Percentiles rank a stretch among this genome's conserved stretches.
Conservation (phyloP, 495 filamentous ascomycete genomes). For the Talaromyces borbonicus region DNA sequence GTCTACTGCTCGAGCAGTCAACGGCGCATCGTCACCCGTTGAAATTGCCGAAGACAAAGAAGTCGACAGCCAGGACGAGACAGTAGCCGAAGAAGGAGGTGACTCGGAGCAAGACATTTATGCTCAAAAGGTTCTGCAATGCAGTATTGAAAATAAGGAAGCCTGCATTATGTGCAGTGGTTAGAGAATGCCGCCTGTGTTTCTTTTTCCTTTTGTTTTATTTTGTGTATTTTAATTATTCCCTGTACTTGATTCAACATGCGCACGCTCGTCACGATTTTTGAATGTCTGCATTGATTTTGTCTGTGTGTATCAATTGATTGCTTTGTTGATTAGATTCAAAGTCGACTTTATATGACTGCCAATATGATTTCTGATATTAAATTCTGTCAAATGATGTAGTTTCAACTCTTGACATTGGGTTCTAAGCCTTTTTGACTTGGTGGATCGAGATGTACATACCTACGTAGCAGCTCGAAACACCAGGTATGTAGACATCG, state of each 20-base stretch:
- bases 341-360: constrained; percentile 6
- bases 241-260: constrained; percentile 6
- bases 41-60: constrained; percentile 43
- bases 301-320: constrained; percentile 25
- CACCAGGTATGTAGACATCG: too few relatives aligned
- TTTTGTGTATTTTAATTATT: constrained; percentile 8
- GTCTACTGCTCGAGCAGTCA: constrained; percentile 63
- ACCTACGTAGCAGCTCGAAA: too few relatives aligned
- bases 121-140: constrained; percentile 78
- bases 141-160: constrained; percentile 91
- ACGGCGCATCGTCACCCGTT: constrained; percentile 57
- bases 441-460: too few relatives aligned
- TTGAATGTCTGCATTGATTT: constrained; percentile 6
- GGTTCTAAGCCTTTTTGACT: too few relatives aligned
- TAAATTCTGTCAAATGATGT: neutral
- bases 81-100: constrained; percentile 53
- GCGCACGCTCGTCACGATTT: constrained; percentile 2
- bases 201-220: constrained; percentile 11
- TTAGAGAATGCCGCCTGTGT: constrained; percentile 21
- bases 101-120: constrained; percentile 83
- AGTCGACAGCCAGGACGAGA: constrained; percentile 52
- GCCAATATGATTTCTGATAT: neutral
- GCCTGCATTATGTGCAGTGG: constrained; percentile 87
- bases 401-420: too few relatives aligned
- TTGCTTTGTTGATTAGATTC: constrained; percentile 14